Percentiles rank a stretch among this genome's conserved stretches.
These are phyloP conservation scores for Saccharomycopsis sp. DNA, from an alignment of 805 yeast genomes.

Conservation along the genomic window DNA sequence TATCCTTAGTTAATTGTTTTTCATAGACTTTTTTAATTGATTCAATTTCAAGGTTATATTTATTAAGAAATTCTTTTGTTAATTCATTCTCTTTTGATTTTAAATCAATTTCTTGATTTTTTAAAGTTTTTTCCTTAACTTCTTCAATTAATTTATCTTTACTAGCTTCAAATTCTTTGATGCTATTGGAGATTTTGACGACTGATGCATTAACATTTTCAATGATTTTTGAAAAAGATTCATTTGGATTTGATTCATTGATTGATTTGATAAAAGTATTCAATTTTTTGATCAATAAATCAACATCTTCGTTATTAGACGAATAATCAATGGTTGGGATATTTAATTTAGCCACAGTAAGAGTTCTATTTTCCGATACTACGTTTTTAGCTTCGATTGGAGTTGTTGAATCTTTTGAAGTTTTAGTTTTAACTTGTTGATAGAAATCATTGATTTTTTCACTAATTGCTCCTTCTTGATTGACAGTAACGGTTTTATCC, in stretches of 20 bases:
- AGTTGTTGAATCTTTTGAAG: background rate
- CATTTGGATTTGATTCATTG: slow-evolving; percentile 1
- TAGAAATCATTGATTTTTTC: slow-evolving; percentile 24
- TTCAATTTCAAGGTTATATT: slow-evolving; percentile 52
- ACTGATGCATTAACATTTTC: slow-evolving; percentile 19
- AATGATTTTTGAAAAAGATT: slow-evolving; percentile 21
- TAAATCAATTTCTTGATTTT: slow-evolving; percentile 24
- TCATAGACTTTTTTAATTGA: slow-evolving; percentile 51
- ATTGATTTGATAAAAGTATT: slow-evolving; percentile 9
- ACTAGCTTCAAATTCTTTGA: slow-evolving; percentile 13
- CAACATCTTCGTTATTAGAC: slow-evolving; percentile 4
- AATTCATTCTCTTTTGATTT: slow-evolving; percentile 41
- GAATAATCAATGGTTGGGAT: slow-evolving; percentile 4
- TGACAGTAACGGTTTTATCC: slow-evolving; percentile 30
- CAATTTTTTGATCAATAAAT: slow-evolving; percentile 5
- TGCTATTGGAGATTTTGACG: slow-evolving; percentile 18
- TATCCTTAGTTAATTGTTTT: slow-evolving; percentile 47
- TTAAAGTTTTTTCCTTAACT: slow-evolving; percentile 20
- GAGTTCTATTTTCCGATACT: background rate
- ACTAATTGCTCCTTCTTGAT: slow-evolving; percentile 31
- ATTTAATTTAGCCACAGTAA: background rate
- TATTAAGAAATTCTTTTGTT: slow-evolving; percentile 46
- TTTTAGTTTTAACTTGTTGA: slow-evolving; percentile 17
- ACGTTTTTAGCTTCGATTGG: background rate
- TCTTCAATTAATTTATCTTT: slow-evolving; percentile 11